Conservation (phyloP, 192 early-diverging fungal genomes). For the Mortierella claussenii region DNA sequence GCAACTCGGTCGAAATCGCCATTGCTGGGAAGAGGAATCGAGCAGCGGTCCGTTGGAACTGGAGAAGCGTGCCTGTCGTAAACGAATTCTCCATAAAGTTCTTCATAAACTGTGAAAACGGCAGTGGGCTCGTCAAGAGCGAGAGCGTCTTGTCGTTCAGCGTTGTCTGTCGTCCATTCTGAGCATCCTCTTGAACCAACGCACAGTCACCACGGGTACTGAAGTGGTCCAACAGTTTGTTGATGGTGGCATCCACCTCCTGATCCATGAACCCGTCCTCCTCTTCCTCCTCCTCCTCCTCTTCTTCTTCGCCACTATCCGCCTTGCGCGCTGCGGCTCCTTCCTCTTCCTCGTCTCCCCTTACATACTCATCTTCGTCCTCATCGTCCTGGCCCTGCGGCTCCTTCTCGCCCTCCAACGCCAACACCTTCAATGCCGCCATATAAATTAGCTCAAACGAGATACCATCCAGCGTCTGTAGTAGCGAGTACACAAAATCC, state of each 20-base stretch:
- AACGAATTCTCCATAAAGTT: slow-evolving; percentile 50
- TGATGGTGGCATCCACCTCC: slow-evolving; percentile 33
- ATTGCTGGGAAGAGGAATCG: slow-evolving; percentile 48
- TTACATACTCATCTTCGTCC: slow-evolving; percentile 17
- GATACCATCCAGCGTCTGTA: slow-evolving; percentile 47
- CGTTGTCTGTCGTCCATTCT: slow-evolving; percentile 2
- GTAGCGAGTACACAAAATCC: slow-evolving; percentile 45
- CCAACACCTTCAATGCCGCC: slow-evolving; percentile 33
- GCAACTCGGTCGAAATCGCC: slow-evolving; percentile 30
- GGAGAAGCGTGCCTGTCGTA: slow-evolving; percentile 39
- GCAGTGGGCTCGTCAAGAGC: slow-evolving; percentile 29
- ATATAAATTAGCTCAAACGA: slow-evolving; percentile 47
- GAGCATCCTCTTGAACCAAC: slow-evolving; percentile 23
- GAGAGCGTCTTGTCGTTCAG: slow-evolving; percentile 39
- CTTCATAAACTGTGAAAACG: slow-evolving; percentile 47
- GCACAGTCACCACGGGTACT: slow-evolving; percentile 45
- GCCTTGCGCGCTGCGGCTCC: no score
- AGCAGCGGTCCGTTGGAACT: slow-evolving; percentile 41
- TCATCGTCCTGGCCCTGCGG: slow-evolving; percentile 3
- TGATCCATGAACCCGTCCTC: slow-evolving; percentile 48
- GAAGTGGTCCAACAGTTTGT: slow-evolving; percentile 41
- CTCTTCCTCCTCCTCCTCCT: slow-evolving; percentile 26
- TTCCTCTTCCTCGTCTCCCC: neutral
- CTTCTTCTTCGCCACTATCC: neutral
- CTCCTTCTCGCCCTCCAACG: slow-evolving; percentile 40